Conservation (phyloP, 2,329 filamentous ascomycete species). For the Ceratocystiopsis minuta region DNA sequence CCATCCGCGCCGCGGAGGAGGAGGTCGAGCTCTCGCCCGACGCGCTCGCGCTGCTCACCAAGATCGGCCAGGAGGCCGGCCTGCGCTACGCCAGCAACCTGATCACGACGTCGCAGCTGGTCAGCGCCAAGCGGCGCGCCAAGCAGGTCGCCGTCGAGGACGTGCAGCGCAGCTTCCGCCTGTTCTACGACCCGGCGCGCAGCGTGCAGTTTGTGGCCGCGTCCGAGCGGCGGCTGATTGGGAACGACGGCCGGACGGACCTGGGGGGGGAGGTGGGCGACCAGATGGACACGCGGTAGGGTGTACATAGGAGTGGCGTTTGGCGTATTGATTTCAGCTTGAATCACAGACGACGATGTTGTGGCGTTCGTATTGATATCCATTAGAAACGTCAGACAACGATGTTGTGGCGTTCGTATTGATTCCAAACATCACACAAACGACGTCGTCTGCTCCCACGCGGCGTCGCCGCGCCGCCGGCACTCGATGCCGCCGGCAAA, state of each 20-base stretch:
- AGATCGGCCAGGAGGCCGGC: conserved; percentile 85
- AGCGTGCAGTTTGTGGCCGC: conserved; percentile 83
- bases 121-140: conserved; percentile 68
- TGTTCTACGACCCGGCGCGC: conserved; percentile 80
- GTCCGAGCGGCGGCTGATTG: conserved; percentile 85
- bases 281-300: conserved; percentile 15
- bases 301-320: background rate
- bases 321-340: too few species aligned
- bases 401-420: too few species aligned
- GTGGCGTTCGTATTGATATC: too few species aligned
- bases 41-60: conserved; percentile 80
- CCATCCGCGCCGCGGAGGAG: conserved; percentile 86
- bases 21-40: conserved; percentile 84
- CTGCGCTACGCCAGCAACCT: conserved; percentile 94
- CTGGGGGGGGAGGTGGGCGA: conserved; percentile 35
- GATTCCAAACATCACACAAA: conserved; percentile 9
- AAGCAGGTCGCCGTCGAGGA: conserved; percentile 74
- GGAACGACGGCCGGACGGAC: conserved; percentile 64
- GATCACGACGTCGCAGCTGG: conserved; percentile 81
- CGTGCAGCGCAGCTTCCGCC: conserved; percentile 78
- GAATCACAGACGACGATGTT: too few species aligned
- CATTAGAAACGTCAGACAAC: too few species aligned
- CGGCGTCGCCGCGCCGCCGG: conserved; percentile 34
- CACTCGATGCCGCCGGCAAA: conserved; percentile 76
- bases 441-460: conserved; percentile 31